Base-by-base conservation (phyloP, 495 filamentous ascomycete genomes). In the Gamarada debralockiae region DNA sequence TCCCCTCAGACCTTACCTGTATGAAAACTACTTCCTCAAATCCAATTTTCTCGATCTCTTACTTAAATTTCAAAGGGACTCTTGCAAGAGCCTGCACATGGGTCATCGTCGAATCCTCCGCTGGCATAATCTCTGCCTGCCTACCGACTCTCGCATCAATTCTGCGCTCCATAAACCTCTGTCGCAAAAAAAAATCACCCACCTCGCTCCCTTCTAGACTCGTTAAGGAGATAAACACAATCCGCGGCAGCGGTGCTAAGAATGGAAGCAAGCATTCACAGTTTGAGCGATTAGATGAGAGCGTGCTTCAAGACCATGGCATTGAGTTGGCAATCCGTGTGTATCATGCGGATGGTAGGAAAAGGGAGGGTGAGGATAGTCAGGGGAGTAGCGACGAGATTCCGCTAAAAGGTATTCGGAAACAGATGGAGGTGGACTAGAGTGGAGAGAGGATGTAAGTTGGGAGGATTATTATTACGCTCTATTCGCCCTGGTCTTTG, bases 1-100 rank as follows among this genome's bases (percentile, higher is more conserved):
- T 43, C 12, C 36, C 53, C 9, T 20, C 23, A 6, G 53, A 56
- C 22, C 7, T 47, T 13, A 43, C 53, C 17, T 56, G 53, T 56
- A 52, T 5, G 53, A 22, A 37, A 9, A 22, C 3, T 15, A 3
- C 6, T 15, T 31, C 14, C 10, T 31, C 22, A n/a, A n/a, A n/a
- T n/a, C n/a, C n/a, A n/a, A n/a, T 21, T 31, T 17, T 29, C 17
- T 36, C 33, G 25, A 17, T 5, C 48, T 33, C 15, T 20, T 6
- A 41, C 22, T 31, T 13, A 44, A 6, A 17, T 31, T 38, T 34
- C 43, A n/a, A n/a, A 51, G 48, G 38, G 34, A 52, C 53, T 21
- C 23, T 52, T 13, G 53, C 53, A 21, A 31, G 2, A 27, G 34
- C 48, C 17, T 24, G 38, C 18, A 37, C 29, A 10, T 56, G 53